Evolutionary conservation across 345 rosid genomes (phyloP).

Genomic region (Toxicodendron radicans): DNA sequence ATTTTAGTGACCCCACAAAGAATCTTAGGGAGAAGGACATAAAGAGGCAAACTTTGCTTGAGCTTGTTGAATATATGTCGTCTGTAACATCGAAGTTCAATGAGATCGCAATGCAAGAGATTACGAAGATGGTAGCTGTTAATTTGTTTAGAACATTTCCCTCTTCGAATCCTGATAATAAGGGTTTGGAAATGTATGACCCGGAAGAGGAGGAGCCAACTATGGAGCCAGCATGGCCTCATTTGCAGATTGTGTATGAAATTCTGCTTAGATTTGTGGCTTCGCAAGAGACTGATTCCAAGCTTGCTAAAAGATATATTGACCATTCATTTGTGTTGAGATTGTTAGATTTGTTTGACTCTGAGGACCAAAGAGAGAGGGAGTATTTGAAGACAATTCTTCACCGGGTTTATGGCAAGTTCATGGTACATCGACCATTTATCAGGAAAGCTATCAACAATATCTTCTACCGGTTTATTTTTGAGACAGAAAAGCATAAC

Average conservation of each 20-base stretch:
- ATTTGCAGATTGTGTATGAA: constrained; percentile 69
- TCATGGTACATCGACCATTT: constrained; percentile 72
- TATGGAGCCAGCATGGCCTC: constrained; percentile 65
- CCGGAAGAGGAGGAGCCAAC: constrained; percentile 60
- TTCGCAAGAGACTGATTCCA: constrained; percentile 57
- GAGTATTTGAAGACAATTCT: constrained; percentile 66
- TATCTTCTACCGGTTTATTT: constrained; percentile 70
- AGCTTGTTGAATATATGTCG: constrained; percentile 69
- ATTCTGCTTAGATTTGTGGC: constrained; percentile 61
- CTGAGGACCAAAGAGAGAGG: constrained; percentile 70
- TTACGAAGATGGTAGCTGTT: constrained; percentile 44
- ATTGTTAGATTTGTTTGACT: constrained; percentile 62
- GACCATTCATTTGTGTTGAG: constrained; percentile 67
- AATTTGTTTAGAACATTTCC: constrained; percentile 61
- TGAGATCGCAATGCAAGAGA: constrained; percentile 62
- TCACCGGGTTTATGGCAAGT: constrained; percentile 64
- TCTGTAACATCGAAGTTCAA: constrained; percentile 47
- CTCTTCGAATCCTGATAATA: constrained; percentile 39
- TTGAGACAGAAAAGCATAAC: constrained; percentile 67
- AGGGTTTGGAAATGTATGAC: constrained; percentile 48
- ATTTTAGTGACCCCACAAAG: constrained; percentile 63
- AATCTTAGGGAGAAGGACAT: constrained; percentile 73
- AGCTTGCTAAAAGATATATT: constrained; percentile 62
- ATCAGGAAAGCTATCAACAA: constrained; percentile 67
- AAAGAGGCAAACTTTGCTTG: constrained; percentile 72